Conservation (phyloP, 129 eudicot genomes). For the Mikania micrantha region DNA sequence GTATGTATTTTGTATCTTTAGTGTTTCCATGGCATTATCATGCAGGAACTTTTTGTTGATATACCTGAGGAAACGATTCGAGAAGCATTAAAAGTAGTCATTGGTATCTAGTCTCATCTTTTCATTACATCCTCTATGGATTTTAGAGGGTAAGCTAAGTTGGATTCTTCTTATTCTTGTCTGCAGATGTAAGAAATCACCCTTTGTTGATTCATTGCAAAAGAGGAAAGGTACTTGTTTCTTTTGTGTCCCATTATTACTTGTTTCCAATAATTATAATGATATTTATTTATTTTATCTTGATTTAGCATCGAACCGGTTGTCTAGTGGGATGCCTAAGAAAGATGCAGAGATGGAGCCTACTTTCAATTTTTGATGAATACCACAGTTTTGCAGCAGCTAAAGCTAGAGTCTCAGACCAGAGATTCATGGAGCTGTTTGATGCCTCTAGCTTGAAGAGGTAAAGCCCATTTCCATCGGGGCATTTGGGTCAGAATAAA, state of each 20-base stretch:
- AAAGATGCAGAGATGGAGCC: slow-evolving; percentile 77
- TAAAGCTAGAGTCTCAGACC: slow-evolving; percentile 84
- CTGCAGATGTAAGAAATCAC: slow-evolving; percentile 74
- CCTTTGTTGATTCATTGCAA: slow-evolving; percentile 88
- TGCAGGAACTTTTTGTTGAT: slow-evolving; percentile 79
- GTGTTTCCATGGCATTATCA: neutral
- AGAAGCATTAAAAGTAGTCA: slow-evolving; percentile 67
- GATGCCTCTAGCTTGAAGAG: slow-evolving; percentile 61
- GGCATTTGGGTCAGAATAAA: slow-evolving; percentile 23
- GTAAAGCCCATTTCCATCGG: slow-evolving; percentile 20
- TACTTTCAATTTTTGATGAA: slow-evolving; percentile 76
- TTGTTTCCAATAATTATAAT: neutral
- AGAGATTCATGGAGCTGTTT: slow-evolving; percentile 81
- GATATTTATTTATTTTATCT: neutral
- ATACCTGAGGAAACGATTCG: slow-evolving; percentile 86
- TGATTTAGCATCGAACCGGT: slow-evolving; percentile 85
- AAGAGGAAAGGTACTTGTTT: slow-evolving; percentile 62
- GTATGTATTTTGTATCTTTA: neutral
- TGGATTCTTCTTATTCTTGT: slow-evolving; percentile 6
- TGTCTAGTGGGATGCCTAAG: slow-evolving; percentile 88
- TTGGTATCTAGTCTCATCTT: slow-evolving; percentile 41
- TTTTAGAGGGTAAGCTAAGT: neutral
- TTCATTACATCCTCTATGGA: neutral
- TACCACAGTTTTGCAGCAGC: slow-evolving; percentile 94
- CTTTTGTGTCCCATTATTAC: neutral